phyloP scores from a whole-genome alignment of 2,329 filamentous ascomycete genomes.

The Rhinocladiella mackenziei region DNA sequence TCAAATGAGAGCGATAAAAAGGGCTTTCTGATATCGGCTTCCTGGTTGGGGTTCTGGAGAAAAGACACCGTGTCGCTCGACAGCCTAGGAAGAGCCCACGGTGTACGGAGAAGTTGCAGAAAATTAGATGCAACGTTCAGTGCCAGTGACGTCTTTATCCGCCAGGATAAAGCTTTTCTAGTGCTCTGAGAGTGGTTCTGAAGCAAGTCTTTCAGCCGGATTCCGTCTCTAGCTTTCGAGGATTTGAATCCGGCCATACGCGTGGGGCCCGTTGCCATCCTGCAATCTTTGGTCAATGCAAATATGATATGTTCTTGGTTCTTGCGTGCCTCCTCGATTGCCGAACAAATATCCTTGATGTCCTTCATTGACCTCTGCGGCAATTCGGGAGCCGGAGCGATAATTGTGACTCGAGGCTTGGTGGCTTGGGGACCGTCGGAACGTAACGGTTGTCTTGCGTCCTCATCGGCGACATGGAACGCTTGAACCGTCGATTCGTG shows the following conservation, averaged over 20 bases:
- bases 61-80: conserved; percentile 1
- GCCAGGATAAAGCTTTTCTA: neutral
- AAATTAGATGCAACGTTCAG: conserved; percentile 2
- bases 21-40: neutral
- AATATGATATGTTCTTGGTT: neutral
- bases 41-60: neutral
- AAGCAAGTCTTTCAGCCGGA: neutral
- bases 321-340: neutral
- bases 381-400: neutral
- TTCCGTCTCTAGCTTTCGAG: neutral
- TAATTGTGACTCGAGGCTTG: neutral
- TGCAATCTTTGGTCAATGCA: neutral
- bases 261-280: neutral
- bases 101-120: neutral
- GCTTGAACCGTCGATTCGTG: conserved; percentile 7
- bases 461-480: neutral
- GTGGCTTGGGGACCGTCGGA: neutral
- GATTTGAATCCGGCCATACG: neutral
- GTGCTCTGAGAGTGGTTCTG: neutral
- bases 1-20: neutral
- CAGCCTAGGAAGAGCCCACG: conserved; percentile 1
- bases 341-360: conserved; percentile 4
- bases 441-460: neutral
- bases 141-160: neutral
- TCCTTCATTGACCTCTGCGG: neutral